A percentile compares a stretch with the other conserved stretches of the same genome.
These are phyloP conservation scores for Phytophthora ohioensis DNA, from an alignment of 352 stramenopile species.

Conservation along the genomic window DNA sequence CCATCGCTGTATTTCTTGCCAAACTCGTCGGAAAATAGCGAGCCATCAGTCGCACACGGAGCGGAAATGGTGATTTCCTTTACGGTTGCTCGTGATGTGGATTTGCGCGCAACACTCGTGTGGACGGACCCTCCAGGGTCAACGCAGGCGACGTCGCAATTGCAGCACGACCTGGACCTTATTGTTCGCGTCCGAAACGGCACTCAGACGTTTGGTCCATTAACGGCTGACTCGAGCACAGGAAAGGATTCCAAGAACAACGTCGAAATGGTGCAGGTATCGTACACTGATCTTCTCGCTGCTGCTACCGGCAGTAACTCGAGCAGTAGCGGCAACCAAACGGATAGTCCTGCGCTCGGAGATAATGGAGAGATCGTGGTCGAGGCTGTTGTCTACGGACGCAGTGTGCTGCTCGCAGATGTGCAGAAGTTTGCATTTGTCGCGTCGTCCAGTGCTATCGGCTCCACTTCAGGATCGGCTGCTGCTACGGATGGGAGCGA, in stretches of 20 bases:
- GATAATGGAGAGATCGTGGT: conserved; percentile 73
- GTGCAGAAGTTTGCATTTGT: conserved; percentile 81
- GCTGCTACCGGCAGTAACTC: conserved; percentile 41
- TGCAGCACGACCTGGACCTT: conserved; percentile 85
- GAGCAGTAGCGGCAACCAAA: conserved; percentile 28
- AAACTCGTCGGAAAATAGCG: conserved; percentile 71
- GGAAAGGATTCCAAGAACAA: conserved; percentile 84
- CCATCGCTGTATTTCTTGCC: conserved; percentile 76
- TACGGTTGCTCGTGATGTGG: conserved; percentile 66
- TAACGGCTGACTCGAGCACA: conserved; percentile 60
- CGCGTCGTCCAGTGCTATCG: conserved; percentile 80
- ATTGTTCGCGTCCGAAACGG: conserved; percentile 69
- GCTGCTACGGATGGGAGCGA: conserved; percentile 24
- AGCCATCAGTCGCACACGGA: conserved; percentile 60
- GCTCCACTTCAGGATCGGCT: conserved; percentile 50
- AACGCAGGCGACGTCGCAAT: conserved; percentile 62
- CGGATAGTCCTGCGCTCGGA: conserved; percentile 36
- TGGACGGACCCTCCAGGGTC: conserved; percentile 84
- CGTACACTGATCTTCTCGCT: conserved; percentile 66
- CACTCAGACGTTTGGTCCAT: conserved; percentile 62
- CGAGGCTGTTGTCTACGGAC: conserved; percentile 73
- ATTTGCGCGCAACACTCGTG: conserved; percentile 76
- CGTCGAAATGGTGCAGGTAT: conserved; percentile 85
- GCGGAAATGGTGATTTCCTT: conserved; percentile 78
- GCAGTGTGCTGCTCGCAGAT: conserved; percentile 64